Base-by-base conservation (phyloP, 2,329 filamentous ascomycete genomes). In the Diplodia sapinea region DNA sequence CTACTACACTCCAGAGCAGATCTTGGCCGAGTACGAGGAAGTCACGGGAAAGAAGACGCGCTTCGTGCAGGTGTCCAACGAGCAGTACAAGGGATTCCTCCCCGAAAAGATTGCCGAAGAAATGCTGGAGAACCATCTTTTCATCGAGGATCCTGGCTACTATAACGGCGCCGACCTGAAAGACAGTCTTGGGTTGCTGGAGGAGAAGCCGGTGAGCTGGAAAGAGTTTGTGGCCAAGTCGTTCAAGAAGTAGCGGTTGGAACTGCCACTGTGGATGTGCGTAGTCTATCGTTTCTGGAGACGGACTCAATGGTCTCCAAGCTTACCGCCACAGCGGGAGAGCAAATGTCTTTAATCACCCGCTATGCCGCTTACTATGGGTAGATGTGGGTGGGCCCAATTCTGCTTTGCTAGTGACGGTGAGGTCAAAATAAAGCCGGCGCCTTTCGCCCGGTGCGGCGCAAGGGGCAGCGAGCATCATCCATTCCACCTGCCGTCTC, bases 111-210 rank as follows among this genome's bases (percentile, higher is more conserved):
- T 77, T 71, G 78, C 79, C 23, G 78, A 84, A 67, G 86, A 88
- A 73, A 67, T 87, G 73, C 75, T 83, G 40, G 82, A 87, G 74
- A 88, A 86, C 69, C 82, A 86, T 74, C 75, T 81, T 50, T 77
- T 88, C 56, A 74, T 87, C 68, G 78, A 82, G 65, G 79, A 83
- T 26, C 83, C 80, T 36, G 85, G 85, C 0, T 88, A 88, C 70
- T 88, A 81, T 71, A 81, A 80, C 5, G 83, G 83, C 11, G 82
- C 70, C 56, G 70, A 72, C 49, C 74, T 84, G 55, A 76, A 81
- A 3, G 77, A 79, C 69, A 80, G 78, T 68, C 78, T 76, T 31
- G 70, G 68, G 57, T 69, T 79, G 68, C 62, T 82, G 65, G 76
- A 65, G 11, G 62, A 65, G 55, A 74, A 76, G 70, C 74, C 80